Conservation (phyloP, 768 basidiomycete genomes). For the Pisolithus sp. region DNA sequence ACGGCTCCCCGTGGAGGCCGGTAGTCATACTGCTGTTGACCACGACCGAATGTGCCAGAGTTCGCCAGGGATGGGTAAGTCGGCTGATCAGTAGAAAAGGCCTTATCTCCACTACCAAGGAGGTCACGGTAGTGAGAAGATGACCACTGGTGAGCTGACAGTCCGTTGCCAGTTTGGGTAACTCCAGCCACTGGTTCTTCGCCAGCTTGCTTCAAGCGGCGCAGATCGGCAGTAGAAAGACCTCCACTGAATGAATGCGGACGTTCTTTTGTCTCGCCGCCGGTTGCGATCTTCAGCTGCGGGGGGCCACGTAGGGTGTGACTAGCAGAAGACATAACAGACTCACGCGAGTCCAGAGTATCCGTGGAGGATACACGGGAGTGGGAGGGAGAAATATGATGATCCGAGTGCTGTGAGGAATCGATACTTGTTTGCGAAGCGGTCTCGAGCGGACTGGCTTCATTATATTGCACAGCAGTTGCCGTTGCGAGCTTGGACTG, state of each 20-base stretch:
- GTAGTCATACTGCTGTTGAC: slow-evolving; percentile 48
- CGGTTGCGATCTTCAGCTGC: slow-evolving; percentile 46
- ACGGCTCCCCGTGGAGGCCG: slow-evolving; percentile 32
- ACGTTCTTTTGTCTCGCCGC: slow-evolving; percentile 62
- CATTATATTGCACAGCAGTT: slow-evolving; percentile 50
- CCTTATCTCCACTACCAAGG: slow-evolving; percentile 33
- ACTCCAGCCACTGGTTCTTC: slow-evolving; percentile 32
- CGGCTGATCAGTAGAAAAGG: slow-evolving; percentile 38
- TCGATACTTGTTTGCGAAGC: slow-evolving; percentile 65
- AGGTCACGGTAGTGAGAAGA: slow-evolving; percentile 46
- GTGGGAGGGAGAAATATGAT: slow-evolving; percentile 61
- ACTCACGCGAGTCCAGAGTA: slow-evolving; percentile 57
- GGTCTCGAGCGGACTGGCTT: slow-evolving; percentile 68
- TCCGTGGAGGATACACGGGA: slow-evolving; percentile 83
- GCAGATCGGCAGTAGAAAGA: slow-evolving; percentile 65
- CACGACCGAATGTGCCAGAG: slow-evolving; percentile 40
- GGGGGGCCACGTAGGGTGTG: slow-evolving; percentile 51
- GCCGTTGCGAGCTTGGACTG: slow-evolving; percentile 53
- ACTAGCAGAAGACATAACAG: slow-evolving; percentile 43
- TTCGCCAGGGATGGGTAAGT: slow-evolving; percentile 66
- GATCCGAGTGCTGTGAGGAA: slow-evolving; percentile 64
- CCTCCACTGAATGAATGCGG: slow-evolving; percentile 81
- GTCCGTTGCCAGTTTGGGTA: slow-evolving; percentile 21
- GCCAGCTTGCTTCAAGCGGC: slow-evolving; percentile 66
- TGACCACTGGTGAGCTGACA: slow-evolving; percentile 43